Evolutionary conservation across 2,329 filamentous ascomycete genomes (phyloP).

Genomic region (Tolypocladium amazonense): DNA sequence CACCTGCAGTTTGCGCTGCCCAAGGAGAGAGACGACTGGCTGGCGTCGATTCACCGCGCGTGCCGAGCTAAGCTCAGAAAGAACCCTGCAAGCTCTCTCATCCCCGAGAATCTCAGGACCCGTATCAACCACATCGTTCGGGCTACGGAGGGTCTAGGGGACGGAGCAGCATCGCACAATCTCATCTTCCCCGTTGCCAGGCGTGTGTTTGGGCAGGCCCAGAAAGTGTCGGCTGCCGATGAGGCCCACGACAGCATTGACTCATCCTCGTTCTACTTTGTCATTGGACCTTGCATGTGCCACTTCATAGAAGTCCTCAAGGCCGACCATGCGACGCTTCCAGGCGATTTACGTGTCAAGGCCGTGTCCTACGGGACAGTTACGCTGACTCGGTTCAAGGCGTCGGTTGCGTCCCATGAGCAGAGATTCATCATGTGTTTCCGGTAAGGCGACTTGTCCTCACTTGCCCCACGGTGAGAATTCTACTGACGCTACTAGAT

Average conservation of each 20-base stretch:
- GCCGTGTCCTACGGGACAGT: constrained; percentile 42
- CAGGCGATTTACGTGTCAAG: constrained; percentile 36
- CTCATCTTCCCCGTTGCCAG: constrained; percentile 43
- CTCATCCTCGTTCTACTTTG: constrained; percentile 42
- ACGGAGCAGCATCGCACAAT: constrained; percentile 15
- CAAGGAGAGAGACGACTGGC: constrained; percentile 38
- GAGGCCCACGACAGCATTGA: constrained; percentile 36
- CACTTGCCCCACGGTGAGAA: background rate
- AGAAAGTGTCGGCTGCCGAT: constrained; percentile 29
- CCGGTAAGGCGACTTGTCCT: constrained; percentile 25
- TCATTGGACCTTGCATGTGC: constrained; percentile 41
- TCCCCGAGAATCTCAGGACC: constrained; percentile 35
- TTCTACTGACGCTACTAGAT: constrained; percentile 12
- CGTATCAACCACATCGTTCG: constrained; percentile 36
- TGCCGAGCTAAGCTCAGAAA: constrained; percentile 26
- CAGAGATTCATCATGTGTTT: constrained; percentile 46
- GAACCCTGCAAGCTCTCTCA: constrained; percentile 22
- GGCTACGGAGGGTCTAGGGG: constrained; percentile 24
- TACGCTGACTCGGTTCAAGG: constrained; percentile 38
- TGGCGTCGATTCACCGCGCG: constrained; percentile 34
- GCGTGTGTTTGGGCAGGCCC: constrained; percentile 28
- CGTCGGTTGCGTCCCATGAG: constrained; percentile 39
- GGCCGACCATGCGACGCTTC: constrained; percentile 27
- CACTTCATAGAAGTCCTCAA: constrained; percentile 40
- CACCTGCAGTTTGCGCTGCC: constrained; percentile 39